A percentile compares a stretch with the other conserved stretches of the same genome.
Evolutionary conservation across 2,329 filamentous ascomycete species (phyloP).

Genomic region (Arthrinium phaeospermum): DNA sequence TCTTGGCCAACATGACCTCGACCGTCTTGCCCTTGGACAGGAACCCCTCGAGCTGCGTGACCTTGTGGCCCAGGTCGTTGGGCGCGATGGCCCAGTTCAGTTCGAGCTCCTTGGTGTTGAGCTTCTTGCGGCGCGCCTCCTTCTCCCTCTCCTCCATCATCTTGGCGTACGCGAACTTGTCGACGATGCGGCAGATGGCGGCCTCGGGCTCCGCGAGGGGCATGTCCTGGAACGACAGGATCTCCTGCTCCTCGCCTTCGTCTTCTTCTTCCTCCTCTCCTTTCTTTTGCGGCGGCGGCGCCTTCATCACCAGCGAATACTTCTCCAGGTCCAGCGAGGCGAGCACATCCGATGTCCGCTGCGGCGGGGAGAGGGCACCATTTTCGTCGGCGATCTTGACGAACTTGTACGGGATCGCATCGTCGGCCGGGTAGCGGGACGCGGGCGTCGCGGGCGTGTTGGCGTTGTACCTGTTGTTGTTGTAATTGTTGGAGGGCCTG

Average conservation of each 20-base stretch:
- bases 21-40: constrained; percentile 77
- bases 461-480: constrained; percentile 23
- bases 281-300: constrained; percentile 28
- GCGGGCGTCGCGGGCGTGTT: constrained; percentile 32
- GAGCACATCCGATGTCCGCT: constrained; percentile 28
- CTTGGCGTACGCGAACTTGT: constrained; percentile 52
- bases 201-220: constrained; percentile 19
- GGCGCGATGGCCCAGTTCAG: constrained; percentile 84
- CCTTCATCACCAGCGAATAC: constrained; percentile 36
- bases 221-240: neutral
- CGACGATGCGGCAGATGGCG: constrained; percentile 75
- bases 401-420: constrained; percentile 49
- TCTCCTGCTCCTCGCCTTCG: constrained; percentile 17
- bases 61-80: constrained; percentile 75
- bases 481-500: neutral
- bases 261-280: neutral
- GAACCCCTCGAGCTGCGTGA: constrained; percentile 72
- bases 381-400: constrained; percentile 39
- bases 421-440: constrained; percentile 45
- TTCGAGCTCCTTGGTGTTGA: constrained; percentile 77
- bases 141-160: constrained; percentile 49
- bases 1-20: constrained; percentile 73
- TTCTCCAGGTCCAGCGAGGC: constrained; percentile 26
- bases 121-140: constrained; percentile 49
- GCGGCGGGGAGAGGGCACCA: constrained; percentile 31